Evolutionary conservation across 805 yeast genomes (phyloP).

Genomic region (Metschnikowia santaceciliae): DNA sequence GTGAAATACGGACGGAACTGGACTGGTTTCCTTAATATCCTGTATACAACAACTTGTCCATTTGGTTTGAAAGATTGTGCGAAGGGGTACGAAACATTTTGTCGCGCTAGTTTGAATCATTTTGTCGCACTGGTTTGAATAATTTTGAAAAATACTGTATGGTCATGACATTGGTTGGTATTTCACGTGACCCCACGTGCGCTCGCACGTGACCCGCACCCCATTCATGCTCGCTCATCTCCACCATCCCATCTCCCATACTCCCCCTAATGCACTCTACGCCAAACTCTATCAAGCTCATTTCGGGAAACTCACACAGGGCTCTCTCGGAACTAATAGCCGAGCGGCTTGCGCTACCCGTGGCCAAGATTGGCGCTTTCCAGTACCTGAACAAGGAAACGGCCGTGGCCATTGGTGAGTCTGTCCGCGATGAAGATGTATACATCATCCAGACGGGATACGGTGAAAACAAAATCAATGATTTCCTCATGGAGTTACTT

Average conservation of each 20-base stretch:
- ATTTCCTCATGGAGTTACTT: conserved; percentile 79
- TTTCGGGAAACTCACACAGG: conserved; percentile 76
- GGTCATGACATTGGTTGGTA: too few species aligned
- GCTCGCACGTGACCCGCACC: not conserved
- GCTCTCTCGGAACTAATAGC: conserved; percentile 74
- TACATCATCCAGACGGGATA: conserved; percentile 82
- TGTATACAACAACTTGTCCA: too few species aligned
- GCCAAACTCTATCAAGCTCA: conserved; percentile 46
- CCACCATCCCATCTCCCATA: not conserved
- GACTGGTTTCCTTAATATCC: too few species aligned
- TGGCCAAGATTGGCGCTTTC: conserved; percentile 75
- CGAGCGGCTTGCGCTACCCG: conserved; percentile 55
- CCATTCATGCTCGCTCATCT: not conserved
- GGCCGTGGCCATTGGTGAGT: conserved; percentile 79
- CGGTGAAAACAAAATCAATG: conserved; percentile 73
- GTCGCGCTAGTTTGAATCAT: too few species aligned
- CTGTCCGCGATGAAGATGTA: conserved; percentile 88
- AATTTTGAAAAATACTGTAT: too few species aligned
- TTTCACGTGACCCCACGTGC: too few species aligned
- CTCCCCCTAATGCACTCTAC: conserved; percentile 12
- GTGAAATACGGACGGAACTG: too few species aligned
- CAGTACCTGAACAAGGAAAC: conserved; percentile 88
- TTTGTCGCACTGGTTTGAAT: too few species aligned
- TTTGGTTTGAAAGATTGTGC: too few species aligned
- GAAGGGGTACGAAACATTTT: too few species aligned